These are phyloP conservation scores for Nemania bipapillata DNA, from an alignment of 2,329 filamentous ascomycete species.

Conservation along the genomic window DNA sequence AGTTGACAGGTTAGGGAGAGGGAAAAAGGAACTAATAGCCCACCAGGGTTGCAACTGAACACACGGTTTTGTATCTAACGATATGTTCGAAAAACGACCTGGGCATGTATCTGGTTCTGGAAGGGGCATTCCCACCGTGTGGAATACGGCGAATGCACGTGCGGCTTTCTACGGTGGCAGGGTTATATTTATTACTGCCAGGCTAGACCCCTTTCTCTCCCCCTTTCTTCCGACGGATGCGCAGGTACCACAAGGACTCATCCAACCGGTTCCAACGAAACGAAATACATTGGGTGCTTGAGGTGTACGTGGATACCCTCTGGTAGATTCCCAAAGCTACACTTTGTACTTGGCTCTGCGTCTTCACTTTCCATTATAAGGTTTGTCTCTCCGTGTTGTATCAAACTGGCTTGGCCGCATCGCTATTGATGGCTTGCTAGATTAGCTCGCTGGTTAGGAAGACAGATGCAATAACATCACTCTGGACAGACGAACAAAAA, in stretches of 20 bases:
- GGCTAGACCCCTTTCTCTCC: not conserved
- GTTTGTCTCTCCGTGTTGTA: slow-evolving; percentile 18
- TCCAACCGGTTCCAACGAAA: slow-evolving; percentile 15
- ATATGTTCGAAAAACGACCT: slow-evolving; percentile 24
- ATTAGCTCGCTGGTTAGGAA: slow-evolving; percentile 12
- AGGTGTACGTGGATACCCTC: slow-evolving; percentile 8
- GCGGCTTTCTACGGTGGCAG: slow-evolving; percentile 7
- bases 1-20: slow-evolving; percentile 29
- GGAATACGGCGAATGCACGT: slow-evolving; percentile 9
- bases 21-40: slow-evolving; percentile 23
- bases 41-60: slow-evolving; percentile 11
- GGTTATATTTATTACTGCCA: slow-evolving; percentile 9
- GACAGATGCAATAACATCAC: slow-evolving; percentile 22
- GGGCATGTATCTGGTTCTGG: slow-evolving; percentile 18
- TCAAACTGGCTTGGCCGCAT: slow-evolving; percentile 2
- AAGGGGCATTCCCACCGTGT: slow-evolving; percentile 2
- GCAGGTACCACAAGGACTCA: slow-evolving; percentile 16
- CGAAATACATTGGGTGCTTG: slow-evolving; percentile 14
- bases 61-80: slow-evolving; percentile 27
- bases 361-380: slow-evolving; percentile 26
- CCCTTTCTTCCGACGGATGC: slow-evolving; percentile 16
- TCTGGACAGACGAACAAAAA: slow-evolving; percentile 28
- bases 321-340: slow-evolving; percentile 7
- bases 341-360: slow-evolving; percentile 18
- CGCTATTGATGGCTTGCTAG: slow-evolving; percentile 18